A percentile compares a stretch with the other conserved stretches of the same genome.
phyloP scores from a whole-genome alignment of 257 asterid species.

The Ajuga chamaepitys region DNA sequence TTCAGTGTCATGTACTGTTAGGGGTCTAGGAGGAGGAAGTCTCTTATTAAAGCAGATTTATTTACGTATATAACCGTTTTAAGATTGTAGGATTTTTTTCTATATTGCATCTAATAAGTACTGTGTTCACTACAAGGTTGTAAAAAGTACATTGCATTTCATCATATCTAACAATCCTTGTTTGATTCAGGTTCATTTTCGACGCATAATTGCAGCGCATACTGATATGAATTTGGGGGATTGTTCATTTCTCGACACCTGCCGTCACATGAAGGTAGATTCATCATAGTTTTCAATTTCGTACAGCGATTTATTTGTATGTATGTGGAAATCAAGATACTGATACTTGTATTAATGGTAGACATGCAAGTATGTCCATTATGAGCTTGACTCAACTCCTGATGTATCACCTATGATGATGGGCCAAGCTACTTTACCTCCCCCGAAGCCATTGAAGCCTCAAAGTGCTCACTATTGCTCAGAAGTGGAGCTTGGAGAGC shows the following conservation, averaged over 20 bases:
- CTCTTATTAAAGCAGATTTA: neutral
- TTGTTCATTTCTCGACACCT: constrained; percentile 96
- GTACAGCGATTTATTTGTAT: neutral
- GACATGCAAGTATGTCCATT: constrained; percentile 99
- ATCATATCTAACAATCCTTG: constrained; percentile 5
- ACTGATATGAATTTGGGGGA: constrained; percentile 96
- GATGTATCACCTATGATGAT: constrained; percentile 73
- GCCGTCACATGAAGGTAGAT: constrained; percentile 98
- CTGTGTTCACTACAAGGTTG: neutral
- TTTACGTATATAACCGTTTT: neutral
- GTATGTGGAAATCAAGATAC: constrained; percentile 5
- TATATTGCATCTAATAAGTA: neutral
- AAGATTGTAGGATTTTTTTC: neutral
- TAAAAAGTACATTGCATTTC: constrained; percentile 8
- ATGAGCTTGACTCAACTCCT: constrained; percentile 91
- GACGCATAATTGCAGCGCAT: constrained; percentile 93
- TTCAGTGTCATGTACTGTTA: neutral
- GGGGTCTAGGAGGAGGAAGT: neutral
- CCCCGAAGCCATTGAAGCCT: constrained; percentile 63
- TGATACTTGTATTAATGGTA: constrained; percentile 17
- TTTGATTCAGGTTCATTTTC: constrained; percentile 74
- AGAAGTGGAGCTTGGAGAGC: constrained; percentile 93
- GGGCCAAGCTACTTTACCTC: constrained; percentile 54
- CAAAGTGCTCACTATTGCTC: constrained; percentile 95
- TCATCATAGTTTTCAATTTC: constrained; percentile 9